Base-by-base conservation (phyloP, 2,329 filamentous ascomycete species). In the Phialocephala sp. region DNA sequence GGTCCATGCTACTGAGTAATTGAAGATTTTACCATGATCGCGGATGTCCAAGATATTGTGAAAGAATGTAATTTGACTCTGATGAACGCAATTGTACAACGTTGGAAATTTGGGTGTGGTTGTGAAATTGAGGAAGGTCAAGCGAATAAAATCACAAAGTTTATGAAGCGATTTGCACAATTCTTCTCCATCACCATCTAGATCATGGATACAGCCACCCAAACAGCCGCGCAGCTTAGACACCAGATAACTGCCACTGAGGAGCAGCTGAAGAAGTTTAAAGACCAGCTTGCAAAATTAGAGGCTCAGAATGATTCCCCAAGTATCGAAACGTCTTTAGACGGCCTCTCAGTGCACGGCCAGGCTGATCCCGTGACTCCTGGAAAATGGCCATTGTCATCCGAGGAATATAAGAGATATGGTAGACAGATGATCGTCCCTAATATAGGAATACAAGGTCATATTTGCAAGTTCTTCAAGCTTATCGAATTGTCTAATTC, bases 401-500 rank as follows among this genome's bases (percentile, higher is more conserved):
- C 83, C 18, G 86, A 90, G 5, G 93, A 97, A 72, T 97, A 97
- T 77, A 87, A 87, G 69, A 86, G 94, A 67, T 98, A 98, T 80
- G 93, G 92, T 8, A 85, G 94, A 45, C 94, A 97, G 79, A 89
- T 98, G 81, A 94, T 98, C 69, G 87, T 97, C 66, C 91, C 93
- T 0, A 87, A 90, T 64, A 83, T 97, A 67, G 93, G 94, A 0
- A 81, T 97, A 0, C 82, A 88, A 77, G 92, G 91, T 91, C 57
- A 52, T 18, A n/a, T 27, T 18, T 27, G 39, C 37, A 20, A 15
- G 67, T 77, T 69, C 27, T 43, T 47, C 3, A 32, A 6, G 27
- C 20, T 62, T 12, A 35, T 24, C 14, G 32, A 43, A 41, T 59
- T 47, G 11, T 39, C 60, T 66, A 41, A 66, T 39, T 24, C 47